Conservation (phyloP, 148 eudicot genomes). For the Cornus controversa region DNA sequence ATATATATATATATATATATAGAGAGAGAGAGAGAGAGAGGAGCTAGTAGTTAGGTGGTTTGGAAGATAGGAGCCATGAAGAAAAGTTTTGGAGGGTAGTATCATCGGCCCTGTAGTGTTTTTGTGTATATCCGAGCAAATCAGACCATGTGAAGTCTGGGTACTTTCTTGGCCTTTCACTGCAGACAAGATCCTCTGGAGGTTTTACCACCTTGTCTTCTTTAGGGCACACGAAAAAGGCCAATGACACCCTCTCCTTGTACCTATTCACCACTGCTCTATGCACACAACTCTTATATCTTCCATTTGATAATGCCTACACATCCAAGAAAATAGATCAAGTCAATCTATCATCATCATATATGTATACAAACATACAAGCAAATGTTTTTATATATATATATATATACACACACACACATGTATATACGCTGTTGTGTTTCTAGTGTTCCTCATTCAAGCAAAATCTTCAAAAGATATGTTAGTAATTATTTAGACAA, state of each 20-base stretch:
- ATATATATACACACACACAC: too few species aligned
- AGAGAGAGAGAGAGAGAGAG: conserved; percentile 11
- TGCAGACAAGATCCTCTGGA: conserved; percentile 3
- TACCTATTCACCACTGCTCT: conserved; percentile 52
- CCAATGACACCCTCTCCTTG: conserved; percentile 35
- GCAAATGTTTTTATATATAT: too few species aligned
- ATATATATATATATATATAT: too few species aligned
- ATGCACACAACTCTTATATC: conserved; percentile 59
- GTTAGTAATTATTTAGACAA: background rate
- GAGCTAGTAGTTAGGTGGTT: conserved; percentile 31
- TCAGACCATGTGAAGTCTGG: too few species aligned
- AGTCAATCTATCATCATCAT: too few species aligned
- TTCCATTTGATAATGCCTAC: conserved; percentile 57
- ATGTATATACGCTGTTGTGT: too few species aligned
- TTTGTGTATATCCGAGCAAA: too few species aligned
- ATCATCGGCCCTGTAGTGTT: background rate
- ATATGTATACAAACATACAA: too few species aligned
- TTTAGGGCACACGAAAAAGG: conserved; percentile 42
- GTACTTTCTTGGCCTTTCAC: too few species aligned
- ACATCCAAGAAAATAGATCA: background rate
- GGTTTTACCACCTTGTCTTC: conserved; percentile 43
- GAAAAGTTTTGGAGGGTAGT: conserved; percentile 29
- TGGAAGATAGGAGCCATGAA: conserved; percentile 29
- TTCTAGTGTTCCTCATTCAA: too few species aligned
- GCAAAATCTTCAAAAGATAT: background rate